A percentile compares a stretch with the other conserved stretches of the same genome.
Evolutionary conservation across 2,329 filamentous ascomycete genomes (phyloP).

Genomic region (Cryphonectria parasitica): DNA sequence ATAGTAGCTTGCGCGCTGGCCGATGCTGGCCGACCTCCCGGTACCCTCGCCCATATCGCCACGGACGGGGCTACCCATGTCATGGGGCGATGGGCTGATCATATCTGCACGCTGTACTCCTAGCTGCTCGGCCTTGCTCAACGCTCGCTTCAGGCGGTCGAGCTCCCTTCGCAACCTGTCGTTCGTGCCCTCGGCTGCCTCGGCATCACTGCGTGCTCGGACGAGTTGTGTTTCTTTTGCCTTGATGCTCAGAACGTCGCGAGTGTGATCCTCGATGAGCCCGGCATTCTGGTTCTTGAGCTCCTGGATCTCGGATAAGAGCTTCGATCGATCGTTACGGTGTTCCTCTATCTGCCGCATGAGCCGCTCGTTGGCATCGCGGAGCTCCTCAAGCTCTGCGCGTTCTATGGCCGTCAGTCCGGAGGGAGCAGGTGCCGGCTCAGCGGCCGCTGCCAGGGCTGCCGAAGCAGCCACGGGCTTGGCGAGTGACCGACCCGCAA

Average conservation of each 20-base stretch:
- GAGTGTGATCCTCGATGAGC: constrained; percentile 94
- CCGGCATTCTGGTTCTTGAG: constrained; percentile 96
- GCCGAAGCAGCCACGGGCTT: constrained; percentile 64
- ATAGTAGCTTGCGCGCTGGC: constrained; percentile 63
- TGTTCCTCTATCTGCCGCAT: constrained; percentile 77
- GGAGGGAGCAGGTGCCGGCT: constrained; percentile 59
- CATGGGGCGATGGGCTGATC: constrained; percentile 24
- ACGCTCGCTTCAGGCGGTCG: constrained; percentile 88
- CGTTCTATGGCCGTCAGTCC: constrained; percentile 80
- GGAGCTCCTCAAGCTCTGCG: constrained; percentile 89
- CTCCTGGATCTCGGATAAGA: constrained; percentile 87
- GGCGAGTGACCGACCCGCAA: constrained; percentile 82
- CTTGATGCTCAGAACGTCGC: constrained; percentile 94
- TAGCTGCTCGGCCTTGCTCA: constrained; percentile 63
- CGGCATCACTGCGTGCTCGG: constrained; percentile 84
- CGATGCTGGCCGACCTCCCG: constrained; percentile 32
- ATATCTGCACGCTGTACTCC: constrained; percentile 26
- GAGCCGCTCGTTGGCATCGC: constrained; percentile 79
- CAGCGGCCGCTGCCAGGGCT: constrained; percentile 53
- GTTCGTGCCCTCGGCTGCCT: constrained; percentile 84
- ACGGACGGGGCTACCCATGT: constrained; percentile 55
- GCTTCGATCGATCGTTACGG: constrained; percentile 77
- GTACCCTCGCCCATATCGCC: constrained; percentile 58
- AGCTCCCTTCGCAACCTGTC: constrained; percentile 85
- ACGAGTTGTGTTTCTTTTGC: constrained; percentile 98